These are phyloP conservation scores for Aspergillus haitiensis DNA, from an alignment of 495 filamentous ascomycete species.

Conservation along the genomic window DNA sequence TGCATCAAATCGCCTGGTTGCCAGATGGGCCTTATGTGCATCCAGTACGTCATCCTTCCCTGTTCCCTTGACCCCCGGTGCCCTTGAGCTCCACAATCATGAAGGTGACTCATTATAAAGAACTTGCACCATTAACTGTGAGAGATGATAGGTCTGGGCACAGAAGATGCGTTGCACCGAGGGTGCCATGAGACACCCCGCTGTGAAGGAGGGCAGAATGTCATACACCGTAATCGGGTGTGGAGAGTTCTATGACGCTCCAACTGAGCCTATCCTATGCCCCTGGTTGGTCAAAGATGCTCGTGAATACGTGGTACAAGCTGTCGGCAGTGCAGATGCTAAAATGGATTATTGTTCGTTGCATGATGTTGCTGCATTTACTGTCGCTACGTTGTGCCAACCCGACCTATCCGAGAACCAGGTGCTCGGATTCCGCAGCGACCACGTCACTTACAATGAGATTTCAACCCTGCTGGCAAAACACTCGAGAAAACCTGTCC, in stretches of 20 bases:
- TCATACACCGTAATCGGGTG: slow-evolving; percentile 24
- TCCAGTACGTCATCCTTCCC: slow-evolving; percentile 9
- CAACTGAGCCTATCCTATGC: slow-evolving; percentile 13
- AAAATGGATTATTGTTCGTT: slow-evolving; percentile 19
- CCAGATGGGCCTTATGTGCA: slow-evolving; percentile 10
- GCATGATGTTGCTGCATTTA: slow-evolving; percentile 14
- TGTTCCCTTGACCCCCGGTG: too few relatives aligned
- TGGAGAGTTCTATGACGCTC: slow-evolving; percentile 23
- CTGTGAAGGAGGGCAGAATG: slow-evolving; percentile 15
- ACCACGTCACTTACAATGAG: slow-evolving; percentile 20
- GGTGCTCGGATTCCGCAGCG: slow-evolving; percentile 19
- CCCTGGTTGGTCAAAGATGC: slow-evolving; percentile 11
- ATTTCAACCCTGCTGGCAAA: slow-evolving; percentile 17
- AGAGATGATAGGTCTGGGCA: slow-evolving; percentile 8
- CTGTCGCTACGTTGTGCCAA: slow-evolving; percentile 6
- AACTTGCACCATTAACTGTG: not conserved
- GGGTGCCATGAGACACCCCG: slow-evolving; percentile 10
- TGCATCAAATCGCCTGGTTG: slow-evolving; percentile 2
- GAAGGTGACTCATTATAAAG: not conserved
- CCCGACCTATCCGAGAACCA: slow-evolving; percentile 16
- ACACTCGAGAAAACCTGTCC: slow-evolving; percentile 7
- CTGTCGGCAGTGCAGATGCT: slow-evolving; percentile 11
- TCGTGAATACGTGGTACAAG: slow-evolving; percentile 12
- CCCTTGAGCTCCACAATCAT: too few relatives aligned
- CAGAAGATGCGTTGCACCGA: slow-evolving; percentile 8